phyloP scores from a whole-genome alignment of 1,139 yeast species.

The Magnusiomyces ingens region DNA sequence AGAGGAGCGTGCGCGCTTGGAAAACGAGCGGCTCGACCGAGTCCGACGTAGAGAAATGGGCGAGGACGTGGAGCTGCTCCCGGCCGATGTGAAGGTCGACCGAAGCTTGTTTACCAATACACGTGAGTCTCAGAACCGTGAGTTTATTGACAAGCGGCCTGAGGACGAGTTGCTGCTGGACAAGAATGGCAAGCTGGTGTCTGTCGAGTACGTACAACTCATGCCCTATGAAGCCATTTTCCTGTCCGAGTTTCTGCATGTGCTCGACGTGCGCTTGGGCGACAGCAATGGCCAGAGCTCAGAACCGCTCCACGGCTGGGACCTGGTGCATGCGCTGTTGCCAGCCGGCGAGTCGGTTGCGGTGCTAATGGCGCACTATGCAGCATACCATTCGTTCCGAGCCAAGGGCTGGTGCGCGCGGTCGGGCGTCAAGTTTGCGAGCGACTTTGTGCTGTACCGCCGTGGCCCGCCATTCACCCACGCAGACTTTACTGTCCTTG shows the following conservation, averaged over 20 bases:
- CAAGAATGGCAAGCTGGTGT: conserved; percentile 34
- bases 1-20: conserved; percentile 39
- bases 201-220: conserved; percentile 64
- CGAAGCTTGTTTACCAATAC: conserved; percentile 8
- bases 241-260: conserved; percentile 48
- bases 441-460: conserved; percentile 71
- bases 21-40: conserved; percentile 29
- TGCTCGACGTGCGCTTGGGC: conserved; percentile 24
- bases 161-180: conserved; percentile 31
- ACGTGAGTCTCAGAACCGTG: not conserved
- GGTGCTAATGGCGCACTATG: conserved; percentile 42
- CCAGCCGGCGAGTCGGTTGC: conserved; percentile 11
- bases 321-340: conserved; percentile 14
- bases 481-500: conserved; percentile 70
- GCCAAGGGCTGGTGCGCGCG: conserved; percentile 94
- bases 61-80: conserved; percentile 23
- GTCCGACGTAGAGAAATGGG: conserved; percentile 19
- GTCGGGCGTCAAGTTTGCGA: conserved; percentile 86
- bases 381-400: conserved; percentile 79
- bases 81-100: conserved; percentile 14
- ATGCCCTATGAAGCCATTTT: conserved; percentile 74
- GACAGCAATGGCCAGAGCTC: not conserved
- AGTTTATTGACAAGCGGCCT: conserved; percentile 14
- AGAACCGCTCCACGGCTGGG: conserved; percentile 14
- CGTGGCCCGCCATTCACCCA: conserved; percentile 95